Conservation (phyloP, 495 filamentous ascomycete genomes). For the Neurospora sp. region DNA sequence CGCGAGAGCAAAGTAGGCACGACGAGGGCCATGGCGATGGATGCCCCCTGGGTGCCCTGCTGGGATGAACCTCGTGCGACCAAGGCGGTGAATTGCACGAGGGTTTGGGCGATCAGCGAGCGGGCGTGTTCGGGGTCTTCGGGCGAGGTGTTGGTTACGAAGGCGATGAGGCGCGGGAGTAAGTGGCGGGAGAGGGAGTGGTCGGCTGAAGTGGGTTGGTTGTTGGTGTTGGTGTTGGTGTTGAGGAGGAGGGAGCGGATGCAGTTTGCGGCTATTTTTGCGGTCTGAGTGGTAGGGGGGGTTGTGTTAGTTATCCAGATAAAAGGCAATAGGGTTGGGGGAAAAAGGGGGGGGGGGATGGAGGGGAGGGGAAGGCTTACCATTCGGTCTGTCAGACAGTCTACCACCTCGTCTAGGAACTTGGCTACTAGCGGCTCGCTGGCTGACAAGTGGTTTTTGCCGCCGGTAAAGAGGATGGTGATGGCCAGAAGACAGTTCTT, state of each 20-base stretch:
- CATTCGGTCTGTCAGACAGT: constrained; percentile 73
- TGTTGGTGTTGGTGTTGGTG: constrained; percentile 35
- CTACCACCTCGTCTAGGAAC: constrained; percentile 67
- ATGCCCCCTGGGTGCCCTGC: not conserved
- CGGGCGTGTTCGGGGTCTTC: constrained; percentile 69
- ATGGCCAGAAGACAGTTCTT: constrained; percentile 85
- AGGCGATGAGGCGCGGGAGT: constrained; percentile 65
- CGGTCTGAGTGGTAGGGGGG: constrained; percentile 39
- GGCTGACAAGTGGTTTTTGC: constrained; percentile 58
- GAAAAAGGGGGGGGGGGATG: not conserved
- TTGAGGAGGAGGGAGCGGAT: constrained; percentile 68
- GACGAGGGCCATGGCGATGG: constrained; percentile 60
- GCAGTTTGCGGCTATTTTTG: constrained; percentile 82
- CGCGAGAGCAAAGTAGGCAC: constrained; percentile 71
- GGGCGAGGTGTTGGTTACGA: constrained; percentile 54
- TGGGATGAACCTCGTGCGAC: constrained; percentile 33
- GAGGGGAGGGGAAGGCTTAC: constrained; percentile 22
- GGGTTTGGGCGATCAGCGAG: constrained; percentile 55
- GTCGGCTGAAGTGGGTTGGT: constrained; percentile 49
- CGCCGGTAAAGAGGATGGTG: constrained; percentile 80
- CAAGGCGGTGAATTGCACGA: constrained; percentile 58
- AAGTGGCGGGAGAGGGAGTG: constrained; percentile 64
- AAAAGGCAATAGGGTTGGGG: no score
- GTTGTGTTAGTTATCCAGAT: not conserved
- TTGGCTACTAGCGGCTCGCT: constrained; percentile 58